Evolutionary conservation across 352 stramenopile species (phyloP).

Genomic region (Lagenidium sp.): DNA sequence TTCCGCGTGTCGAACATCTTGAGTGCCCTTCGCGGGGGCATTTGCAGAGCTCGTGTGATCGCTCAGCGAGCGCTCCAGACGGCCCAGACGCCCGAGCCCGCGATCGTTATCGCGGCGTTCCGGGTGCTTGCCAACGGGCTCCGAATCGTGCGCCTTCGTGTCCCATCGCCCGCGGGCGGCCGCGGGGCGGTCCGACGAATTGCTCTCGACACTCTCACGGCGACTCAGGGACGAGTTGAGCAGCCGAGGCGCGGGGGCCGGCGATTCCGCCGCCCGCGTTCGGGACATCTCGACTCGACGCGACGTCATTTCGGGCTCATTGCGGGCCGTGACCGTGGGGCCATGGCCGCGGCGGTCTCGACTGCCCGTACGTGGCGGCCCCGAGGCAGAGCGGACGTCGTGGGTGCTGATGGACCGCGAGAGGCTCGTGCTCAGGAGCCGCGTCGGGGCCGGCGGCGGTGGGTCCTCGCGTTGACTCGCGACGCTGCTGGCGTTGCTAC

Average conservation of each 20-base stretch:
- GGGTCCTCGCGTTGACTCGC: constrained; percentile 10
- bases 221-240: constrained; percentile 4
- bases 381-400: constrained; percentile 4
- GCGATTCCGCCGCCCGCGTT: neutral
- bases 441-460: constrained; percentile 3
- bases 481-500: constrained; percentile 12
- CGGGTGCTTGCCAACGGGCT: too few relatives aligned
- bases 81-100: too few relatives aligned
- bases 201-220: constrained; percentile 19
- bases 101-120: too few relatives aligned
- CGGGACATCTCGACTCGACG: constrained; percentile 16
- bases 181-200: constrained; percentile 9
- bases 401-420: constrained; percentile 6
- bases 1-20: too few relatives aligned
- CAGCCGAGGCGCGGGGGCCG: neutral
- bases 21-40: too few relatives aligned
- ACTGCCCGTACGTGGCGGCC: neutral
- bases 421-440: constrained; percentile 13
- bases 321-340: too few relatives aligned
- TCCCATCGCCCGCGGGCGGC: too few relatives aligned
- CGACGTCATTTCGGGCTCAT: constrained; percentile 6
- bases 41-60: too few relatives aligned
- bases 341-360: neutral
- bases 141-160: too few relatives aligned
- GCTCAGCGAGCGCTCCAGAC: too few relatives aligned